These are phyloP conservation scores for Liquidambar formosana DNA, from an alignment of 164 flowering plant genomes.

Conservation along the genomic window DNA sequence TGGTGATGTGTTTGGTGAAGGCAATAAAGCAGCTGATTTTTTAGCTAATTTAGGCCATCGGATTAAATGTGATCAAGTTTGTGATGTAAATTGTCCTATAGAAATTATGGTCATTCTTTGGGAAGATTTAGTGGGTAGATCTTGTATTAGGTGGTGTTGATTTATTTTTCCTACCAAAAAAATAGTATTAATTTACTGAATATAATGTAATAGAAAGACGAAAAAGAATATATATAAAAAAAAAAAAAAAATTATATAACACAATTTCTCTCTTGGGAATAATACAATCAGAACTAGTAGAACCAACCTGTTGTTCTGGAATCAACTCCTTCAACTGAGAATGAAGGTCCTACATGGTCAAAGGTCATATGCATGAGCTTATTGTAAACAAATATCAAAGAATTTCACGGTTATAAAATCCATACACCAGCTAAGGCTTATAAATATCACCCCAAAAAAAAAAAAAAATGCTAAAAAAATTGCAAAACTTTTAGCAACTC, in stretches of 20 bases:
- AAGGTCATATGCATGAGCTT: not conserved
- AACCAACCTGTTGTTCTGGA: constrained; percentile 75
- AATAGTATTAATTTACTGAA: not conserved
- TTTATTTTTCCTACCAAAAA: not conserved
- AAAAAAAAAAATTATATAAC: not conserved
- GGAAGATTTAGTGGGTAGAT: too few species aligned
- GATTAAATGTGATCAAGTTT: too few species aligned
- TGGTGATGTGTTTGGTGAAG: too few species aligned
- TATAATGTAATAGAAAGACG: not conserved
- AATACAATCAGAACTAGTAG: not conserved
- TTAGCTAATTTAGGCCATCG: too few species aligned
- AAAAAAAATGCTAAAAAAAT: not conserved
- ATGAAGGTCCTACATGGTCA: constrained; percentile 6
- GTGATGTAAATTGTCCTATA: too few species aligned
- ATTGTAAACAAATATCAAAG: not conserved
- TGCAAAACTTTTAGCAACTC: not conserved
- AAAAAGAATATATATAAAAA: not conserved
- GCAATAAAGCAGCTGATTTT: too few species aligned
- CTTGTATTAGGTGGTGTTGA: too few species aligned
- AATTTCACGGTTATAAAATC: not conserved
- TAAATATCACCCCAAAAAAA: not conserved
- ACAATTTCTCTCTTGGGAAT: not conserved
- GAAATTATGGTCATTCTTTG: too few species aligned
- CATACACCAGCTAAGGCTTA: not conserved
- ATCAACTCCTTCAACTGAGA: constrained; percentile 15